Percentiles rank a stretch among this genome's conserved stretches.
phyloP scores from a whole-genome alignment of 768 basidiomycete species.

The Mycena maculata region DNA sequence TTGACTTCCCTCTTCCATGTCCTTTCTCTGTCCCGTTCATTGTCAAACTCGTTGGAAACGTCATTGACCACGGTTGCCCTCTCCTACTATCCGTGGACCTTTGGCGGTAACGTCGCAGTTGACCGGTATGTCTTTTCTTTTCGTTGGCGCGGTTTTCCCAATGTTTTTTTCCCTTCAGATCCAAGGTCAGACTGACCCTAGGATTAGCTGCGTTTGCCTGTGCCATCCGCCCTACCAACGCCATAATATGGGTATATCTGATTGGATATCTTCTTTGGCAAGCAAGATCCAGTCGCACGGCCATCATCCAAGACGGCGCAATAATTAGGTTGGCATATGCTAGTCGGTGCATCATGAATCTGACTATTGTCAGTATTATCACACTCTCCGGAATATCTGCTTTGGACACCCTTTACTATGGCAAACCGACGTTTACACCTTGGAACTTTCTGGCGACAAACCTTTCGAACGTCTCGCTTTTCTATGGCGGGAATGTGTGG shows the following conservation, averaged over 20 bases:
- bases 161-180: constrained; percentile 39
- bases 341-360: constrained; percentile 5
- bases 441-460: constrained; percentile 88
- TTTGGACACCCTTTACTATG: constrained; percentile 81
- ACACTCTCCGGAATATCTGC: constrained; percentile 47
- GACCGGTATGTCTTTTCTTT: constrained; percentile 45
- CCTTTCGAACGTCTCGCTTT: constrained; percentile 86
- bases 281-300: constrained; percentile 48
- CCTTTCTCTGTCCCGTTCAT: constrained; percentile 83
- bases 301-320: constrained; percentile 53
- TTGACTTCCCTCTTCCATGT: constrained; percentile 90
- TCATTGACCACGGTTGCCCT: constrained; percentile 85
- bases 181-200: constrained; percentile 51
- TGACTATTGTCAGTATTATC: constrained; percentile 42
- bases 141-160: neutral
- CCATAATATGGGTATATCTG: constrained; percentile 85
- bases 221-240: constrained; percentile 88
- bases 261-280: constrained; percentile 68
- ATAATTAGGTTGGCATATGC: constrained; percentile 57
- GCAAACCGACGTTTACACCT: constrained; percentile 74
- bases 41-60: constrained; percentile 95
- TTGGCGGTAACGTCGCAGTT: constrained; percentile 50
- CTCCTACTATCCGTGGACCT: constrained; percentile 80
- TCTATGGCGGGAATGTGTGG: constrained; percentile 89
- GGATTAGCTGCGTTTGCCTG: constrained; percentile 81